Conservation (phyloP, 1,284 basidiomycete species). For the Somion occarium region DNA sequence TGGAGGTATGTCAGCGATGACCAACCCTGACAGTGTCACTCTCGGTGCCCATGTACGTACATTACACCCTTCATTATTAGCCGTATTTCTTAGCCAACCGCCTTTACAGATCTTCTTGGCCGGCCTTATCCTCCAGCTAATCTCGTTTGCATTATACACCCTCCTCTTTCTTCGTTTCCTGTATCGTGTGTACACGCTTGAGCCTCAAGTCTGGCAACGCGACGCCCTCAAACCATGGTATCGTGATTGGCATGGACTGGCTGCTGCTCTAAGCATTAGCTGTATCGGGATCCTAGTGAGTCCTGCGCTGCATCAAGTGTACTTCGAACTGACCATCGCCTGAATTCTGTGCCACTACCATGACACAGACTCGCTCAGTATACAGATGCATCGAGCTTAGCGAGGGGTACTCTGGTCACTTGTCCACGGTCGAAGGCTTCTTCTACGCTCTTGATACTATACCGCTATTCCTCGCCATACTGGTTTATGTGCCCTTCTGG, state of each 20-base stretch:
- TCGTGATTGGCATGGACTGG: slow-evolving; percentile 57
- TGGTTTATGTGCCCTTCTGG: slow-evolving; percentile 53
- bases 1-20: background rate
- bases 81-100: background rate
- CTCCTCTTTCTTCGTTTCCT: slow-evolving; percentile 55
- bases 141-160: slow-evolving; percentile 61
- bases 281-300: slow-evolving; percentile 61
- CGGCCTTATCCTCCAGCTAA: slow-evolving; percentile 58
- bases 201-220: slow-evolving; percentile 42
- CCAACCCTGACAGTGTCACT: background rate
- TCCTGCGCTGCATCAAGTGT: background rate
- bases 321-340: background rate
- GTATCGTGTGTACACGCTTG: slow-evolving; percentile 41
- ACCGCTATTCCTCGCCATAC: slow-evolving; percentile 57
- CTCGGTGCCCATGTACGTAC: background rate
- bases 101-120: slow-evolving; percentile 53
- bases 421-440: slow-evolving; percentile 48
- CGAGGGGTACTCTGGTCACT: slow-evolving; percentile 56
- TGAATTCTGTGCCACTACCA: background rate
- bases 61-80: background rate
- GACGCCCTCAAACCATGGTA: slow-evolving; percentile 43
- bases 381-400: slow-evolving; percentile 65
- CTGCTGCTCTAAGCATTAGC: slow-evolving; percentile 49
- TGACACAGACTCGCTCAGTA: slow-evolving; percentile 52
- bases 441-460: slow-evolving; percentile 69